Conservation (phyloP, 495 filamentous ascomycete species). For the Echria macrotheca region DNA sequence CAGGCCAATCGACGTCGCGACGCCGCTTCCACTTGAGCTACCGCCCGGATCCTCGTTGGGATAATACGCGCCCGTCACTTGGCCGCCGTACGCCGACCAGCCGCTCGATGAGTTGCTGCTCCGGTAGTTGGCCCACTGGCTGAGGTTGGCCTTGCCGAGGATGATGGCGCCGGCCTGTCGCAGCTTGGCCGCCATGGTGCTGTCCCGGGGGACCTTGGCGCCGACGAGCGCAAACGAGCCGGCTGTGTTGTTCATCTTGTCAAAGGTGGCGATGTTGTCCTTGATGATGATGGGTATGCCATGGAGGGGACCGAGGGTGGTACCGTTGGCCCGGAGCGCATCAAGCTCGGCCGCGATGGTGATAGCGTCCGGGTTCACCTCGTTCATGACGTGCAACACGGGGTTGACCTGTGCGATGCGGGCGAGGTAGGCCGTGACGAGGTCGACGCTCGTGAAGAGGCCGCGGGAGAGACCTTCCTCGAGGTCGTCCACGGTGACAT, state of each 20-base stretch:
- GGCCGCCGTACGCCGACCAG: constrained; percentile 42
- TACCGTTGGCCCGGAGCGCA: not conserved
- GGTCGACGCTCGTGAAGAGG: not conserved
- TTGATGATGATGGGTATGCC: constrained; percentile 13
- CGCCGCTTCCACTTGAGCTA: constrained; percentile 21
- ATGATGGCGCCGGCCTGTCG: constrained; percentile 46
- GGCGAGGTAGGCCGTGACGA: not conserved
- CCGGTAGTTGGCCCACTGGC: constrained; percentile 41
- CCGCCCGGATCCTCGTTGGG: constrained; percentile 33
- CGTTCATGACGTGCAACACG: not conserved
- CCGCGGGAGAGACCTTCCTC: constrained; percentile 2
- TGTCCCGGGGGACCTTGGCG: constrained; percentile 40
- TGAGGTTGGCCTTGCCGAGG: constrained; percentile 41
- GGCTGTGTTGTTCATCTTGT: not conserved
- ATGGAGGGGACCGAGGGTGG: constrained; percentile 2
- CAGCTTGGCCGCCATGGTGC: constrained; percentile 42
- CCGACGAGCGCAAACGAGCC: constrained; percentile 20
- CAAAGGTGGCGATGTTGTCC: constrained; percentile 10
- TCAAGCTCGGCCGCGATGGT: not conserved
- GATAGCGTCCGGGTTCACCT: constrained; percentile 2
- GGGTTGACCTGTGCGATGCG: not conserved
- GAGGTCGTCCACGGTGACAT: constrained; percentile 2
- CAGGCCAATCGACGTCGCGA: constrained; percentile 30
- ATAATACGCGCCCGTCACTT: constrained; percentile 39
- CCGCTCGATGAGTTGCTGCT: constrained; percentile 34